Base-by-base conservation (phyloP, 2,329 filamentous ascomycete genomes). In the Acephala macrosclerotiorum region DNA sequence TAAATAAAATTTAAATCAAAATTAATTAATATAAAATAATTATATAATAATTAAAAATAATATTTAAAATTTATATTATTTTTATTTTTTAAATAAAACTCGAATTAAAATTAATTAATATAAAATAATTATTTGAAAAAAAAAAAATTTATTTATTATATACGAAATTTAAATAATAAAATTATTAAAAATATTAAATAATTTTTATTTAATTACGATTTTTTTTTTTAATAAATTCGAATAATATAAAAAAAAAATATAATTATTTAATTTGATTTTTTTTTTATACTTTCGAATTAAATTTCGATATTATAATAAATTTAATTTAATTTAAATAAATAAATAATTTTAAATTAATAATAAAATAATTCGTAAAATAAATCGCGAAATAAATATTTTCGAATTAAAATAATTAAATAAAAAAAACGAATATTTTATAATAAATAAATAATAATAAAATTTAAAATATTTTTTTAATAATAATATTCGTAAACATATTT, bases 231-330 rank as follows among this genome's bases (percentile, higher is more conserved):
- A 66, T 29, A 45, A 76, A 73, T 35, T 73, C 71, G 65, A 72
- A 73, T 65, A 71, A 40, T 66, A 70, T 72, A 64, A 76, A 69
- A 58, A 77, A n/a, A 64, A 3, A 77, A 72, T 58, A 74, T 66
- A 63, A 76, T 68, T 12, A 76, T 55, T 14, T 74, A 69, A 40
- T 58, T 66, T 33, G 74, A 53, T 56, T 76, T 77, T 42, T 70
- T 74, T 6, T 70, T 72, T 3, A 60, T 72, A 20, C 61, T 69
- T 38, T 70, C 68, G 2, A 74, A 72, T 4, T 36, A 57, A 25
- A 76, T 62, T 20, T 72, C 71, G 18, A 77, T 70, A 29, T 69
- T 73, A 66, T 76, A 77, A 36, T 74, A 60, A 25, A 71, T 72
- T 3, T 77, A 58, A 12, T 47, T 61, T 20, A 77, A 60, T 12